Percentiles rank a stretch among this genome's conserved stretches.
Evolutionary conservation across 139 green algal genomes (phyloP).

Genomic region (Chlamydomonas urium): DNA sequence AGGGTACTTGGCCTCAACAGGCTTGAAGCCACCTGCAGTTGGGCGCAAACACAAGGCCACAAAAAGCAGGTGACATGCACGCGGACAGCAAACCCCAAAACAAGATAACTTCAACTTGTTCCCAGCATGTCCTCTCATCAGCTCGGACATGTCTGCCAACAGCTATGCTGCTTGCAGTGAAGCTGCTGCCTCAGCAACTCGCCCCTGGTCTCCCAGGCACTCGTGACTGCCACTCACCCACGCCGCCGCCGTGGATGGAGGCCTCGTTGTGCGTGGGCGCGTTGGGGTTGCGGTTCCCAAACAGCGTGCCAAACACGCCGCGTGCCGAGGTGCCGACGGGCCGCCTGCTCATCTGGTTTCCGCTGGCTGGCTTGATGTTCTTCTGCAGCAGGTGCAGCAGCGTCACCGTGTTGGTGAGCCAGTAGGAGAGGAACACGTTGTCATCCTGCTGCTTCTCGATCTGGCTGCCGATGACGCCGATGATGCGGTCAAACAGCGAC

Average conservation of each 20-base stretch:
- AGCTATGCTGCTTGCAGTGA: no score
- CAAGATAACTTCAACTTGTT: no score
- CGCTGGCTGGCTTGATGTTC: slow-evolving; percentile 84
- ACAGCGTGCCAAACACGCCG: slow-evolving; percentile 46
- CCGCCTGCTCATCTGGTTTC: slow-evolving; percentile 22
- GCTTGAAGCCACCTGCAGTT: slow-evolving; percentile 49
- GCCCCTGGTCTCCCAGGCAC: not conserved
- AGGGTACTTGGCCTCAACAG: slow-evolving; percentile 98
- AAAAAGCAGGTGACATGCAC: no score
- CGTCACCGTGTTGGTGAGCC: slow-evolving; percentile 93
- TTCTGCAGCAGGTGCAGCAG: slow-evolving; percentile 94
- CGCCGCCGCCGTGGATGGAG: slow-evolving; percentile 78
- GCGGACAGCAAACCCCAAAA: no score
- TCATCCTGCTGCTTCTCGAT: slow-evolving; percentile 86
- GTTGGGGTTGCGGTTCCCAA: slow-evolving; percentile 25
- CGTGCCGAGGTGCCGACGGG: slow-evolving; percentile 26
- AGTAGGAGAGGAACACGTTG: slow-evolving; percentile 89
- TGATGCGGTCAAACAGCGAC: slow-evolving; percentile 94
- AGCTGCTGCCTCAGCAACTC: no score
- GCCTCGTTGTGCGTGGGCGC: slow-evolving; percentile 48
- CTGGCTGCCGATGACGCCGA: slow-evolving; percentile 76
- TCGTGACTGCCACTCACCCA: slow-evolving; percentile 37
- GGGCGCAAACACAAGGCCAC: not conserved
- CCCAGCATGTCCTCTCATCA: no score
- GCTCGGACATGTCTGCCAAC: no score